Evolutionary conservation across 495 filamentous ascomycete genomes (phyloP), one percentile per base, ranked within the genome.

Genomic region (Podospora conica): DNA sequence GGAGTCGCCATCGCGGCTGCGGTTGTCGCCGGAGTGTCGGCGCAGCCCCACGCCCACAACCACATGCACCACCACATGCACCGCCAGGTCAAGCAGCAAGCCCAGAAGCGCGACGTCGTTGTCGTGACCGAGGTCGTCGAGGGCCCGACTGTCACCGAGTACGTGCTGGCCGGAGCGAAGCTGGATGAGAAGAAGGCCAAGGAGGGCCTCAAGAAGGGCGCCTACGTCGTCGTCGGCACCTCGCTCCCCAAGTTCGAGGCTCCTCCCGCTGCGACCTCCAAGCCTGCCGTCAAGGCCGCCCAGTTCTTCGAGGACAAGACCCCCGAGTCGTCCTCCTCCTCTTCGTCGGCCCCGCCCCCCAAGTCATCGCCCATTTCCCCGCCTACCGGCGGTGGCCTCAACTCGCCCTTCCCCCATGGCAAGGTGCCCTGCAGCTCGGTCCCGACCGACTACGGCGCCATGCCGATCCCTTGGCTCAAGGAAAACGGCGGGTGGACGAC

Each of bases 391-490:
- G 82, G 73, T 1, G 89, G 88, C 27, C 65, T 94, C 53, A 82
- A 89, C 71, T 74, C 78, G 8, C 80, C 87, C 5, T 98, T 98
- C 84, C 91, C 91, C 11, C 86, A 88, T 78, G 91, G 91, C 60
- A 79, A 88, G 69, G 63, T 93, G 31, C 78, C 82, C 67, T 98
- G 95, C 77, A 71, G 74, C 59, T 72, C 79, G 0, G 95, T 98
- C 81, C 96, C 96, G 24, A 87, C 87, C 11, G 81, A 86, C 0
- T 98, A 96, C 71, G 95, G 95, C 72, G 89, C 96, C 1, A 71
- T 97, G 22, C 53, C 84, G 62, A 78, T 96, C 23, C 70, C 82
- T 55, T 96, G 90, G 83, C 78, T 89, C 7, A 82, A 82, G 23
- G n/a, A n/a, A n/a, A 78, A 90, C 15, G 84, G 81, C 61, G 92